These are phyloP conservation scores for Gnaphalium uliginosum DNA, from an alignment of 129 eudicot genomes.

Conservation along the genomic window DNA sequence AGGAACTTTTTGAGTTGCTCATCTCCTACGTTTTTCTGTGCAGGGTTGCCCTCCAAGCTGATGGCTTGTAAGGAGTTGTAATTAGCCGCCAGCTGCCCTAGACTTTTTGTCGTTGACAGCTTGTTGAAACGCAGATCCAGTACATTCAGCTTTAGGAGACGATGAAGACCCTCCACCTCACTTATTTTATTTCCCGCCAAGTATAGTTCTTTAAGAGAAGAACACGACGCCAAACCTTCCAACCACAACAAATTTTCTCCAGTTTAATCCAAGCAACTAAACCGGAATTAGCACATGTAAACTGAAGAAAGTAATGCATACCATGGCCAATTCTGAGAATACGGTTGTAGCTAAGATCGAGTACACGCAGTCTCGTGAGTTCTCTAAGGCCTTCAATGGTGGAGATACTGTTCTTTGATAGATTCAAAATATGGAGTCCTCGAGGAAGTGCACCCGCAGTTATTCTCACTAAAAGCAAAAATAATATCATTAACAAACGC, in stretches of 20 bases:
- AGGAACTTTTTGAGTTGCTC: conserved; percentile 84
- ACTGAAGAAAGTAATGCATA: conserved; percentile 26
- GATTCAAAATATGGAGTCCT: conserved; percentile 78
- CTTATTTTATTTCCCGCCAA: conserved; percentile 94
- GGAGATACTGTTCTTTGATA: conserved; percentile 84
- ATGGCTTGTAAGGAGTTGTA: conserved; percentile 90
- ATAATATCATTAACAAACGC: conserved; percentile 13
- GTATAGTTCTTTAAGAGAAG: conserved; percentile 83
- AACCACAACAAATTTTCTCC: conserved; percentile 7
- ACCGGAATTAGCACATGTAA: not conserved
- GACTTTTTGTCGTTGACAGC: conserved; percentile 79
- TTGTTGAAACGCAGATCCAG: conserved; percentile 95
- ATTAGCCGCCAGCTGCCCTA: conserved; percentile 96
- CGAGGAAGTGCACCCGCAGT: conserved; percentile 98
- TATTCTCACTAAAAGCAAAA: conserved; percentile 60
- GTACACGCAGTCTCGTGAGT: conserved; percentile 88
- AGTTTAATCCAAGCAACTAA: not conserved
- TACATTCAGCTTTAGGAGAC: conserved; percentile 79
- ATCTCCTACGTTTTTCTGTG: conserved; percentile 91
- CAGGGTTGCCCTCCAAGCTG: conserved; percentile 96
- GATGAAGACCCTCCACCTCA: conserved; percentile 96
- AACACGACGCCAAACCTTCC: conserved; percentile 84
- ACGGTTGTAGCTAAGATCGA: conserved; percentile 94
- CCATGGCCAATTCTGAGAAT: conserved; percentile 93
- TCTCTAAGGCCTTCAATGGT: conserved; percentile 92